Evolutionary conservation across 768 basidiomycete species (phyloP).

Genomic region (Crassisporium funariophilum): DNA sequence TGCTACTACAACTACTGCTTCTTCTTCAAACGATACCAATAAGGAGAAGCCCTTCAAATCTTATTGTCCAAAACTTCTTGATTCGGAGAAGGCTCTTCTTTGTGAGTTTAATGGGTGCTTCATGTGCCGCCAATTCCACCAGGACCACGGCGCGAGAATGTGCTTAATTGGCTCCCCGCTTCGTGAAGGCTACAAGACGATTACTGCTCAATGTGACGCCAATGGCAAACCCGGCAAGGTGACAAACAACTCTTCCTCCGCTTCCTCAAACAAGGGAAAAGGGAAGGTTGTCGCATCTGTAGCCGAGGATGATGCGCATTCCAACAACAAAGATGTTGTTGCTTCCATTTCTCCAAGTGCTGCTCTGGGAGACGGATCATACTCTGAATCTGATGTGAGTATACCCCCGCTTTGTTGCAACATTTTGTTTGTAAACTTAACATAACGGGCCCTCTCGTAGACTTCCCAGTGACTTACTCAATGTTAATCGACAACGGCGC

Average conservation of each 20-base stretch:
- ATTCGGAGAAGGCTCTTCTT: not conserved
- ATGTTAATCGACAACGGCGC: too few species aligned
- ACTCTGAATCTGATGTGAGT: slow-evolving; percentile 14
- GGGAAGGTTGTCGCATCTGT: slow-evolving; percentile 3
- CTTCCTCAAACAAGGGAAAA: not conserved
- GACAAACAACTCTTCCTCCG: not conserved
- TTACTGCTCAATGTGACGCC: not conserved
- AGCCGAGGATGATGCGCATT: not conserved
- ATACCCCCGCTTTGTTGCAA: too few species aligned
- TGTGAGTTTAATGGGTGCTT: slow-evolving; percentile 20
- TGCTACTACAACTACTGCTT: too few species aligned
- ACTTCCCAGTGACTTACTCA: too few species aligned
- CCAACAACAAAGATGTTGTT: not conserved
- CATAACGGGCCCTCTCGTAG: too few species aligned
- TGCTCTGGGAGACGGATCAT: not conserved
- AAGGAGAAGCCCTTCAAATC: too few species aligned
- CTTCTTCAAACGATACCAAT: not conserved
- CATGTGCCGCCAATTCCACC: slow-evolving; percentile 22
- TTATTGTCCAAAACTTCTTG: not conserved
- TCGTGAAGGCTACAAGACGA: not conserved
- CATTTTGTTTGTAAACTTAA: too few species aligned
- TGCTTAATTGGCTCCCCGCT: slow-evolving; percentile 24
- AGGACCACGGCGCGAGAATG: slow-evolving; percentile 10
- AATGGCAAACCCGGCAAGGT: not conserved
- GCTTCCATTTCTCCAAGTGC: not conserved